Evolutionary conservation across 768 basidiomycete genomes (phyloP), one percentile per base, ranked within the genome.

Genomic region (Phallus indusiatus): DNA sequence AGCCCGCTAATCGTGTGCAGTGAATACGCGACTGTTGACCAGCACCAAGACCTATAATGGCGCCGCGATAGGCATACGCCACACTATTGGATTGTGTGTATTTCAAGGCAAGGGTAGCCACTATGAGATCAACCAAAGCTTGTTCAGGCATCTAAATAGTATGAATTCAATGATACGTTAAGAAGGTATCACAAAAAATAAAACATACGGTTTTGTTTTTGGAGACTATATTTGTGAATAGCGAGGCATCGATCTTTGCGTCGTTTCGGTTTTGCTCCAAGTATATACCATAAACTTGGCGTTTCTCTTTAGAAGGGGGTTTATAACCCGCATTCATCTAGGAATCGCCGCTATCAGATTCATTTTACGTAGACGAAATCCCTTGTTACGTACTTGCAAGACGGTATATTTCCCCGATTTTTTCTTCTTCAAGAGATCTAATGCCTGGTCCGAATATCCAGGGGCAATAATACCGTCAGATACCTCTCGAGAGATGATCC

Each of bases 21-120:
- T 99, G 96, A 68, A 99, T 99, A 46, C 96, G 90, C 5, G 95
- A 98, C 70, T 98, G 96, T 68, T 98, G 96, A 12, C 95, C 96
- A 0, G 96, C 96, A 35, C 96, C 96, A 51, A 97, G 86, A 51
- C 95, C 96, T 65, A 99, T 81, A 70, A 95, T 88, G 14, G 94
- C 84, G 12, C 96, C 96, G 67, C 84, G 86, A 66, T 84, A 86
- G 1, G 94, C 92, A 69, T 96, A 99, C 33, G 95, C 88, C 55
- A 99, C 96, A 62, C 91, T 94, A 80, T 99, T 98, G 53, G 96
- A 99, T 71, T 98, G 96, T 0, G 96, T 99, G 79, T 98, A 99
- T 72, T 98, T 99, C 66, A 98, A 80, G 1, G 95, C 88, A 21
- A 97, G 84, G 11, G 96, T 98, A 33, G 96, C 95, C 59, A 98